Evolutionary conservation across 371 early-diverging fungal species (phyloP), one percentile per base, ranked within the genome.

Genomic region (Cokeromyces recurvatus): DNA sequence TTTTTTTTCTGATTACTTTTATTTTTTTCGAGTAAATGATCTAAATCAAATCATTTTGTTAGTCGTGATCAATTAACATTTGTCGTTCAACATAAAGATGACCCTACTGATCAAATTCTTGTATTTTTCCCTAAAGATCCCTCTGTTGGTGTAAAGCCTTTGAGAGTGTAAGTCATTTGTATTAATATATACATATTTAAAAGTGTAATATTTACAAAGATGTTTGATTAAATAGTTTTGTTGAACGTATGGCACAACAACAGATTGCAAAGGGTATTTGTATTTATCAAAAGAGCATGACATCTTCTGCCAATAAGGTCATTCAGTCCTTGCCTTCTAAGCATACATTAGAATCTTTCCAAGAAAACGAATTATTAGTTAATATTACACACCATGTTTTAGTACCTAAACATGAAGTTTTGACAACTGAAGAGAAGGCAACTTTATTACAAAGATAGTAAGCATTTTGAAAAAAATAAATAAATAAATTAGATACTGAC

Each of bases 321-420:
- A 75, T 86, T 34, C 77, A 79, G 59, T 79, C 81, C 35, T 50
- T 70, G 51, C 74, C 78, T 35, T 72, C 87, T 23, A 91, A 89
- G 54, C 93, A 91, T 59, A 81, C 85, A 3, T 58, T 99, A 31
- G 99, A 99, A 59, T 78, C 88, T 7, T 99, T 99, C 73, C 78
- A 90, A 54, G 97, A 98, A 62, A 77, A 86, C 40, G 99, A 99
- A 65, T 67, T 99, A 43, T 68, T 98, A 31, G 97, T 99, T 56
- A 99, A 99, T 71, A 97, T 98, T 47, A 99, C 99, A 29, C 82
- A 94, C 55, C 99, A 99, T 69, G 80, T 81, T 35, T 78, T 98
- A 39, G 99, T 99, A 16, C 99, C 99, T 20, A 85, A 86, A 59
- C 99, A 99, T 63, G 88, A 84, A 57, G 87, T 99, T 7, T 68